A percentile compares a stretch with the other conserved stretches of the same genome.
Conservation (phyloP, 108 stramenopile species). For the Skeletonema tropicum region DNA sequence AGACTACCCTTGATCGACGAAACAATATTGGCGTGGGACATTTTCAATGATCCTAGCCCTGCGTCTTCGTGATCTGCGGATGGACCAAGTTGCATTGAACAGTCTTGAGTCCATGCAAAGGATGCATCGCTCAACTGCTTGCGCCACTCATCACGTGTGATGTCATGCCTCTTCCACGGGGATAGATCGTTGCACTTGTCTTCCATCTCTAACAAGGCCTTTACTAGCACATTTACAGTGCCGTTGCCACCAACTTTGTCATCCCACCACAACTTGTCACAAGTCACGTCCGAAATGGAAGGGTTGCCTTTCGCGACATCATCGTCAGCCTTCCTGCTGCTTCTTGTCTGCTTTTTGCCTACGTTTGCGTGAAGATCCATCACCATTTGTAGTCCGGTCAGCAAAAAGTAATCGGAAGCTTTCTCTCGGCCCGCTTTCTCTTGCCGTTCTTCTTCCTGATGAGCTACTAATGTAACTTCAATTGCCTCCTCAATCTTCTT, state of each 20-base stretch:
- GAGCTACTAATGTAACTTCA: slow-evolving; percentile 33
- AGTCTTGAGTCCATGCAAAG: slow-evolving; percentile 60
- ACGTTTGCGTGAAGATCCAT: slow-evolving; percentile 42
- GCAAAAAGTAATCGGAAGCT: slow-evolving; percentile 49
- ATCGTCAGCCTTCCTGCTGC: slow-evolving; percentile 13
- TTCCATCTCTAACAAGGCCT: slow-evolving; percentile 67
- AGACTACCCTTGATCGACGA: slow-evolving; percentile 51
- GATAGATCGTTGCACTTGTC: slow-evolving; percentile 62
- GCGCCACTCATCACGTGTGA: slow-evolving; percentile 62
- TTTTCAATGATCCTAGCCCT: background rate
- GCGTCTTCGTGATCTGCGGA: slow-evolving; percentile 16
- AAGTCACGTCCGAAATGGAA: slow-evolving; percentile 24
- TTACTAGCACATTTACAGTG: slow-evolving; percentile 61
- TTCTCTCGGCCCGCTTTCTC: slow-evolving; percentile 43
- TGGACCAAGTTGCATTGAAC: slow-evolving; percentile 43
- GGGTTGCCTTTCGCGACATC: slow-evolving; percentile 11
- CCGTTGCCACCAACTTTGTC: slow-evolving; percentile 52
- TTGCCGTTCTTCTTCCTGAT: slow-evolving; percentile 43
- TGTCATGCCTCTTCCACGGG: slow-evolving; percentile 58
- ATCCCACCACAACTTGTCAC: slow-evolving; percentile 46
- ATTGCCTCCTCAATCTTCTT: slow-evolving; percentile 55
- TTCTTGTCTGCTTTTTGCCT: slow-evolving; percentile 32
- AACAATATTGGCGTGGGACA: slow-evolving; percentile 47
- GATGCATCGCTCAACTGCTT: slow-evolving; percentile 57
- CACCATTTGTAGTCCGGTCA: slow-evolving; percentile 69